Conservation (phyloP, 257 asterid species). For the Capsicum rhomboideum region DNA sequence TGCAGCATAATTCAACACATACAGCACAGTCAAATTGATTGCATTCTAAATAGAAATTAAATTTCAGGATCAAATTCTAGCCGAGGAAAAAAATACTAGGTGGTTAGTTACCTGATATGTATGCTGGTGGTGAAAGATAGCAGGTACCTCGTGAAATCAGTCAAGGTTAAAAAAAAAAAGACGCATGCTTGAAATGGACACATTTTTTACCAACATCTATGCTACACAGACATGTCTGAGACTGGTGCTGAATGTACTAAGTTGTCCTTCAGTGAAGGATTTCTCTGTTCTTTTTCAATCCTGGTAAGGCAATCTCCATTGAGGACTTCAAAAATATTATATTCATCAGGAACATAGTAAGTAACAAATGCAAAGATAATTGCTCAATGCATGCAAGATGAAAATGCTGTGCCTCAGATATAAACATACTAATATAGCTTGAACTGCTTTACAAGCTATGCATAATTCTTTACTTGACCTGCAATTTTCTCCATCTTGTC, state of each 20-base stretch:
- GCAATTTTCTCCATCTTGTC: conserved; percentile 30
- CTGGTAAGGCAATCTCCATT: no score
- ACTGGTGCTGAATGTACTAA: neutral
- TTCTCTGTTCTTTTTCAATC: conserved; percentile 47
- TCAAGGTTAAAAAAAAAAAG: no score
- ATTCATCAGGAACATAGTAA: neutral
- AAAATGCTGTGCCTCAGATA: neutral
- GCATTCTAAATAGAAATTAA: no score
- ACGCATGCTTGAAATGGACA: neutral
- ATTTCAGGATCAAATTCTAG: no score
- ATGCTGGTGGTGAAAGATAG: no score
- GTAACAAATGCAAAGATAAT: conserved; percentile 37
- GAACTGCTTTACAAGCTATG: conserved; percentile 40
- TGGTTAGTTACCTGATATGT: no score
- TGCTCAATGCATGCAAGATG: conserved; percentile 75
- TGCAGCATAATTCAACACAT: neutral
- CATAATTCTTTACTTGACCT: conserved; percentile 41
- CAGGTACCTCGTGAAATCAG: neutral
- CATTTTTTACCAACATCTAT: neutral
- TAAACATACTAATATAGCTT: conserved; percentile 35
- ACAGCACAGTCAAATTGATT: neutral
- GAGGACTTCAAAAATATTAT: neutral
- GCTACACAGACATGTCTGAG: neutral
- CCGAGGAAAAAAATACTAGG: no score
- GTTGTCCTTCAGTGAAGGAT: conserved; percentile 21